A percentile compares a stretch with the other conserved stretches of the same genome.
phyloP scores from a whole-genome alignment of 23 red algal genomes.

The Gracilaria gracilis region DNA sequence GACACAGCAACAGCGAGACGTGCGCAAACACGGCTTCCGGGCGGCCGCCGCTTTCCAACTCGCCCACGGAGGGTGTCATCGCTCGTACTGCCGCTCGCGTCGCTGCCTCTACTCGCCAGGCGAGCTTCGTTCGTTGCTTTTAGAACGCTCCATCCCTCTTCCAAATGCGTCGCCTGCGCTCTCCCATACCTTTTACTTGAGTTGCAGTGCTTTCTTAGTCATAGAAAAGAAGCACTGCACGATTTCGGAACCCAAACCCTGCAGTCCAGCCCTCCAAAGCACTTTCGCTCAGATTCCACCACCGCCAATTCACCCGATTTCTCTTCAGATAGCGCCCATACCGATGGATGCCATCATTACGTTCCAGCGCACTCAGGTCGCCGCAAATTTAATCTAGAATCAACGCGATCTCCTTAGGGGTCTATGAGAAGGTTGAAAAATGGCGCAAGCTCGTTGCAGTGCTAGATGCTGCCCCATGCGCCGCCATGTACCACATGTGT shows the following conservation, averaged over 20 bases:
- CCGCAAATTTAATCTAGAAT: conserved; percentile 60
- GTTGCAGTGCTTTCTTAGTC: conserved; percentile 26
- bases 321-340: background rate
- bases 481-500: conserved; percentile 62
- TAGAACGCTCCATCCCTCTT: background rate
- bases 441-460: conserved; percentile 63
- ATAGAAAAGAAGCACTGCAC: conserved; percentile 42
- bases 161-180: conserved; percentile 40
- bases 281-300: conserved; percentile 30
- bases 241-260: conserved; percentile 16
- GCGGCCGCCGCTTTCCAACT: too few species aligned
- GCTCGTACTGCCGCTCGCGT: too few species aligned
- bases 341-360: conserved; percentile 51
- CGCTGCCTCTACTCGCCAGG: background rate
- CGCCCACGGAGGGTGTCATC: too few species aligned
- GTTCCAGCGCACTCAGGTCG: conserved; percentile 69
- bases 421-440: conserved; percentile 62
- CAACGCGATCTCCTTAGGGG: conserved; percentile 48
- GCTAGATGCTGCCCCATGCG: conserved; percentile 67
- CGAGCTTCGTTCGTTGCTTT: background rate
- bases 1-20: too few species aligned
- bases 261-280: conserved; percentile 29
- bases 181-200: background rate
- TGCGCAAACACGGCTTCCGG: too few species aligned
- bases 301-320: background rate